Base-by-base conservation (phyloP, 345 rosid genomes). In the Eucalyptus erythrocorys region DNA sequence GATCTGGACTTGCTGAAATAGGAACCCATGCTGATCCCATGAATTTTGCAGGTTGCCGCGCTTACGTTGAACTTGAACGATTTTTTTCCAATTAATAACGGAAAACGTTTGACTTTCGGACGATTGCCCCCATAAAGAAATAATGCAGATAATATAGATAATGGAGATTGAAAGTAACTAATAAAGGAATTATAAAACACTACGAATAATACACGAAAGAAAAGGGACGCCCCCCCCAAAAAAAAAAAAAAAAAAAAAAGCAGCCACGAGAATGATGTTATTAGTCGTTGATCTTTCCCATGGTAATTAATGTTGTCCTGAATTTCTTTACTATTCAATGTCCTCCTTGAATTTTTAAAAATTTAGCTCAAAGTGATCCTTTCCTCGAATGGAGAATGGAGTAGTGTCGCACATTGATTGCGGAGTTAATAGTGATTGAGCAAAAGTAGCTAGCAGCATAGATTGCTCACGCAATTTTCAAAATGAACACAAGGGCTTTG, bases 261-360 rank as follows among this genome's bases (percentile, higher is more conserved):
- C 37, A 32, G n/a, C 19, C 3, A 14, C 40, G 4, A 4, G 43
- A 16, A 34, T 11, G 45, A 19, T 34, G 45, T 7, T 37, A 11
- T 3, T 37, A 5, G 0, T 71, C 3, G 4, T 37, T 2, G 14
- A 6, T 37, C 43, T 2, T 71, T 19, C 1, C 4, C 14, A 2
- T 19, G 3, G 1, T 40, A 43, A 37, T 76, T 76, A 19, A 76
- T 76, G 82, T 10, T 76, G 15, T 2, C 82, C 12, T 2, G 26
- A 76, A 40, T 26, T 40, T 76, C 4, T 76, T 71, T 40, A 8
- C 1, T 11, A 21, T 40, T 21, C 3, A 37, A 42, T 6, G 27
- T 22, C 8, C 7, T 40, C 9, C 4, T 0, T 76, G 47, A 40
- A 37, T 10, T 40, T 21, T 10, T 37, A 12, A 40, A 76, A 76